A percentile compares a stretch with the other conserved stretches of the same genome.
These are phyloP conservation scores for Phytophthora citricola DNA, from an alignment of 352 stramenopile genomes.

Conservation along the genomic window DNA sequence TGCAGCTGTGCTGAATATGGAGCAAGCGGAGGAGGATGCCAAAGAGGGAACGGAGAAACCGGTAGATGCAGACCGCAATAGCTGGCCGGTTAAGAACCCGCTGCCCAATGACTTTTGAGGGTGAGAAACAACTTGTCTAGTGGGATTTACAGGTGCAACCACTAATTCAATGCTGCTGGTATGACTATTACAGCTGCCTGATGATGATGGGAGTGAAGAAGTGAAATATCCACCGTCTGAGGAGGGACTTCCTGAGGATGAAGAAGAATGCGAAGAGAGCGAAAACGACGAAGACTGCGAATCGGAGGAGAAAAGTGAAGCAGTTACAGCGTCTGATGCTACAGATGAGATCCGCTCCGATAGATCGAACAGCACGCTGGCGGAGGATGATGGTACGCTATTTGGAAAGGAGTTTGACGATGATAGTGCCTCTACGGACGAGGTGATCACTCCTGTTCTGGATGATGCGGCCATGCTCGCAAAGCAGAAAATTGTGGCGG, in stretches of 20 bases:
- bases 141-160: not conserved
- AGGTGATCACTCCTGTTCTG: conserved; percentile 62
- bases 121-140: conserved; percentile 34
- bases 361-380: conserved; percentile 67
- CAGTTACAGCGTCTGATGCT: conserved; percentile 12
- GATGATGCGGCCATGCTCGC: conserved; percentile 60
- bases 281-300: conserved; percentile 71
- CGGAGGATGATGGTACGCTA: conserved; percentile 83
- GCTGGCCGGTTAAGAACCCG: conserved; percentile 70
- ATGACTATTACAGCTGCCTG: conserved; percentile 47
- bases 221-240: conserved; percentile 27
- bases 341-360: conserved; percentile 56
- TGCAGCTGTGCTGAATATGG: conserved; percentile 78
- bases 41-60: conserved; percentile 2
- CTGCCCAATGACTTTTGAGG: conserved; percentile 82
- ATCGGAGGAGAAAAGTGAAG: conserved; percentile 38
- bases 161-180: conserved; percentile 6
- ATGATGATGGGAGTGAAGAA: conserved; percentile 41
- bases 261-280: conserved; percentile 55
- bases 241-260: conserved; percentile 36
- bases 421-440: conserved; percentile 57
- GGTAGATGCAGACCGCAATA: conserved; percentile 16
- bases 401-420: conserved; percentile 84
- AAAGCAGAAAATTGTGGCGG: conserved; percentile 78
- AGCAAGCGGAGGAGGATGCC: conserved; percentile 49